Evolutionary conservation across 176 grass and related monocot genomes (phyloP), one percentile per base, ranked within the genome.

Genomic region (Thalia dealbata): DNA sequence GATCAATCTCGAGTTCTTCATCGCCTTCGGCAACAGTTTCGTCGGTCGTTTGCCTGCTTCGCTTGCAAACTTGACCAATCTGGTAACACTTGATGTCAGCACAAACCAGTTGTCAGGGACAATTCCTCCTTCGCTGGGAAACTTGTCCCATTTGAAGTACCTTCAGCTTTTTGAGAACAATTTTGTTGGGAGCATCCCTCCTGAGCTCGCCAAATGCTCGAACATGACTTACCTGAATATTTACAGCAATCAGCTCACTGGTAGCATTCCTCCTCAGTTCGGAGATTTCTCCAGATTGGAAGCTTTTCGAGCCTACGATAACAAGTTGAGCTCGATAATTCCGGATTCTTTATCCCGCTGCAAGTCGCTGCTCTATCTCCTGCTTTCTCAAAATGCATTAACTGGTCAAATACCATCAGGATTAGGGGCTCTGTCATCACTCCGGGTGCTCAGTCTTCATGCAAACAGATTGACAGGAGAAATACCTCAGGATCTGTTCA

Each of bases 401-500:
- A 69, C 65, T 0, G 89, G 92, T 0, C 50, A 75, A 1, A 96
- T 96, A 21, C 92, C 89, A 0, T 18, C 75, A 2, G 89, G 90
- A 86, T 86, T 96, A 15, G 92, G 89, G n/a, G 52, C 72, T 75
- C 75, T 96, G 2, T 59, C 19, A 38, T 96, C 86, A 11, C 86
- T 96, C 3, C 64, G 21, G 75, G 0, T 14, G 0, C 64, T 96
- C 69, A 82, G 25, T 41, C 82, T 96, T 69, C 82, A 96, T 29
- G 3, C 0, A 3, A 96, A 96, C 52, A 69, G 16, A 5, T 85
- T 96, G 64, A 76, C 84, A 29, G 92, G 89, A 19, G 58, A 51
- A 0, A 66, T 92, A 11, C 92, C 92, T 48, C 21, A 89, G 46
- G 92, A 96, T 10, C 63, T 96, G 1, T 91, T 91, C 82, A 80